A percentile compares a stretch with the other conserved stretches of the same genome.
phyloP scores from a whole-genome alignment of 2,329 filamentous ascomycete genomes.

The Furcasterigmium furcatum region DNA sequence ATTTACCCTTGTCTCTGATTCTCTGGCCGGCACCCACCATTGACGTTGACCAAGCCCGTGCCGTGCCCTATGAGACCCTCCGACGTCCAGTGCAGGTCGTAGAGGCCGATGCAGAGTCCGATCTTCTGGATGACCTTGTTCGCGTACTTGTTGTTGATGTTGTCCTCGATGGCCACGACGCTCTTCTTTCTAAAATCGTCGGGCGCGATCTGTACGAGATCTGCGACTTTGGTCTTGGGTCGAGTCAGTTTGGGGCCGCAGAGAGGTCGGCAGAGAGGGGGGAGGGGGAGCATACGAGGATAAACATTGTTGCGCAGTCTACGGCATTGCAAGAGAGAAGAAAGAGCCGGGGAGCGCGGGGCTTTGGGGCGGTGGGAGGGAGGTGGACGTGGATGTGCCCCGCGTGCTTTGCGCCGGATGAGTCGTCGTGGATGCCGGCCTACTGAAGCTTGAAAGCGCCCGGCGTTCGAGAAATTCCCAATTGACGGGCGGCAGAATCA shows the following conservation, averaged over 20 bases:
- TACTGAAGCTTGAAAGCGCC: too few relatives aligned
- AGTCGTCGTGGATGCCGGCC: too few relatives aligned
- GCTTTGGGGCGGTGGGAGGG: too few relatives aligned
- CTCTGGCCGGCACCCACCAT: slow-evolving; percentile 53
- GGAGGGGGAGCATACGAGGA: slow-evolving; percentile 33
- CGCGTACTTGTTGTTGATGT: slow-evolving; percentile 94
- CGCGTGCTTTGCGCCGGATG: too few relatives aligned
- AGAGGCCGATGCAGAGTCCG: slow-evolving; percentile 89
- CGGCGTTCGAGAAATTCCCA: too few relatives aligned
- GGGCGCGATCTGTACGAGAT: slow-evolving; percentile 89
- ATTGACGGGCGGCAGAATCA: slow-evolving; percentile 10
- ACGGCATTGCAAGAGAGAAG: not conserved
- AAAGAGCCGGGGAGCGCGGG: too few relatives aligned
- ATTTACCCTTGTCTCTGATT: not conserved
- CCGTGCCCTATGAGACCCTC: slow-evolving; percentile 94
- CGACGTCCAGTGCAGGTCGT: slow-evolving; percentile 83
- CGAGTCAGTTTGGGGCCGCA: not conserved
- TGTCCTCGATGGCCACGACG: slow-evolving; percentile 85
- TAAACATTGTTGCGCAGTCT: slow-evolving; percentile 39
- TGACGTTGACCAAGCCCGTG: slow-evolving; percentile 88
- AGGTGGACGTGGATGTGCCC: too few relatives aligned
- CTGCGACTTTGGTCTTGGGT: slow-evolving; percentile 85
- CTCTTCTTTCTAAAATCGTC: slow-evolving; percentile 84
- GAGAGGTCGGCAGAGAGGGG: not conserved
- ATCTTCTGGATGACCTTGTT: slow-evolving; percentile 96